Conservation (phyloP, 352 stramenopile species). For the Peronospora farinosa region DNA sequence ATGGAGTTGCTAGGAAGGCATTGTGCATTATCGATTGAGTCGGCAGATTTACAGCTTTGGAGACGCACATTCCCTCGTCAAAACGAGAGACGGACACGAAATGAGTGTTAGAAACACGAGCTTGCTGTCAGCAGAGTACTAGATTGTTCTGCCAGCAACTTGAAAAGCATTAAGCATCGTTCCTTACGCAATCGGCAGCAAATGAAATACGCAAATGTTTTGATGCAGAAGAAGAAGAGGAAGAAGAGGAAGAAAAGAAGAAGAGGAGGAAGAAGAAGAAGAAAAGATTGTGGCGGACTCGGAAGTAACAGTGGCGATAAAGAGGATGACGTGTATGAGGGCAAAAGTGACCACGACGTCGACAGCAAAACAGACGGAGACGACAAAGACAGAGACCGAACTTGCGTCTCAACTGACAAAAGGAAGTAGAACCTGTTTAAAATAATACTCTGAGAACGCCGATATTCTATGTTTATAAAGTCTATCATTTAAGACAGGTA, state of each 20-base stretch:
- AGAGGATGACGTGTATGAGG: slow-evolving; percentile 21
- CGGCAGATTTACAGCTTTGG: no score
- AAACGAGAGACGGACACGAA: slow-evolving; percentile 39
- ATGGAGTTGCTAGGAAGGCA: no score
- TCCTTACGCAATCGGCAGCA: slow-evolving; percentile 41
- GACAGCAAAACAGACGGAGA: slow-evolving; percentile 26
- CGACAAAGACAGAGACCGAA: slow-evolving; percentile 17
- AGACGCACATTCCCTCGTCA: no score
- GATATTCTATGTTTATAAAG: no score
- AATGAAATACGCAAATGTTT: slow-evolving; percentile 47
- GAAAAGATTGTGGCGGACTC: slow-evolving; percentile 26
- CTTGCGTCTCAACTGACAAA: slow-evolving; percentile 11
- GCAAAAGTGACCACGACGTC: slow-evolving; percentile 17
- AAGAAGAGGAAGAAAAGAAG: no score
- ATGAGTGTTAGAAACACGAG: slow-evolving; percentile 35
- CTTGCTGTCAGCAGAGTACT: slow-evolving; percentile 31
- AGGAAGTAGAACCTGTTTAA: no score
- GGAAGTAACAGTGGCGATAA: slow-evolving; percentile 27
- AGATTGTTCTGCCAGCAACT: slow-evolving; percentile 12
- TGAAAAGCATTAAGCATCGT: slow-evolving; percentile 28
- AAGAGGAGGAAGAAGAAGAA: slow-evolving; percentile 22
- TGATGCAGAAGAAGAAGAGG: slow-evolving; percentile 25
- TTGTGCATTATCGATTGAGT: no score
- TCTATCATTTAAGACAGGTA: no score
- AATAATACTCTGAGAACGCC: no score